Evolutionary conservation across 1,284 basidiomycete species (phyloP), one percentile per base, ranked within the genome.

Genomic region (Pseudozyma pruni): DNA sequence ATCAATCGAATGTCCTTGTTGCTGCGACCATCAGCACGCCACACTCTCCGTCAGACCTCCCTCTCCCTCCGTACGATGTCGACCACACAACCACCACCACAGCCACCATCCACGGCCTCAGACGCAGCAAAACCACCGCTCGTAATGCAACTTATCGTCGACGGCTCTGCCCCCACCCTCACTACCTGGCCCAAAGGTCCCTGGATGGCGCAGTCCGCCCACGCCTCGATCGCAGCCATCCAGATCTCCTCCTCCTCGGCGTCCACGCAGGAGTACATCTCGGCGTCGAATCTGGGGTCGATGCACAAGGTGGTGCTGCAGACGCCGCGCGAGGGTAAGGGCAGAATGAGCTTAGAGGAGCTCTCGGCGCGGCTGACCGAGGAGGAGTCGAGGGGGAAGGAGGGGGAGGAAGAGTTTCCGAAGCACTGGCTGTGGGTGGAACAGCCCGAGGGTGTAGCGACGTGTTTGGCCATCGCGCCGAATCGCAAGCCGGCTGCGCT

Each of bases 141-240:
- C 4, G 78, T 81, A 14, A 81, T 81, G 80, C 80, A 81, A 51
- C 54, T 81, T 40, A 76, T 81, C 44, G 60, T 81, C 42, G 75
- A 78, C 59, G 46, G 49, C 14, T 32, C 44, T 8, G 42, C 40
- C 7, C 31, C 60, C 0, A 22, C 55, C 29, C 19, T 47, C 4
- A 25, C 84, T 52, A 84, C 83, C 16, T 88, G 87, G 87, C 84
- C 85, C 4, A 80, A 85, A n/a, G 87, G 87, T 3, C 86, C 87
- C 4, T 83, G 87, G 54, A 87, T 88, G 85, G 85, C 86, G 0
- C 87, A 87, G 67, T 83, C 83, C 0, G 86, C 87, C 1, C 87
- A 87, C 66, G 87, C 87, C 2, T 84, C 86, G 8, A 83, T 85
- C 4, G 86, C 86, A 4, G 69, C 59, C 37, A 63, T 63, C 40